Percentiles rank a stretch among this genome's conserved stretches.
phyloP scores from a whole-genome alignment of 2,329 filamentous ascomycete genomes.

The Neonectria magnoliae region DNA sequence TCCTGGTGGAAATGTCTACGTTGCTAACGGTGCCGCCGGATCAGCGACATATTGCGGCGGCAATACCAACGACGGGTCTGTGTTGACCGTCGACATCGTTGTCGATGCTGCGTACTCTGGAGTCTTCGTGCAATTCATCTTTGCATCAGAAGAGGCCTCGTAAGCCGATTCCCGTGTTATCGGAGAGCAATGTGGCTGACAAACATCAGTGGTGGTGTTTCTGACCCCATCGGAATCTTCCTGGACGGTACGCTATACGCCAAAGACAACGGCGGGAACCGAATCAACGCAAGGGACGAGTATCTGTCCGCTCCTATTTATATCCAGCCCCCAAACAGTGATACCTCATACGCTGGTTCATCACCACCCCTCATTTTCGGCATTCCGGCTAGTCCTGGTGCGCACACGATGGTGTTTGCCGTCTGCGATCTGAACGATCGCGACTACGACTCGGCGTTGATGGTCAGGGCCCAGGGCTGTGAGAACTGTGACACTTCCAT shows the following conservation, averaged over 20 bases:
- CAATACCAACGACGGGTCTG: conserved; percentile 15
- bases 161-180: neutral
- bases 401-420: conserved; percentile 15
- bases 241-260: neutral
- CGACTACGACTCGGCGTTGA: conserved; percentile 15
- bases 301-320: neutral
- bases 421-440: conserved; percentile 23
- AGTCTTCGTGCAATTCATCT: conserved; percentile 18
- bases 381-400: neutral
- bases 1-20: conserved; percentile 8
- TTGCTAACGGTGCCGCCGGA: conserved; percentile 21
- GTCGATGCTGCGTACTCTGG: neutral
- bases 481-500: neutral
- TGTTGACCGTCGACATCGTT: conserved; percentile 17
- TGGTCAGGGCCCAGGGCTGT: conserved; percentile 20
- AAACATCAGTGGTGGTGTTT: neutral
- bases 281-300: neutral
- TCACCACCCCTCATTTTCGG: conserved; percentile 17
- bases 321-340: conserved; percentile 24
- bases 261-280: conserved; percentile 1
- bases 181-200: neutral
- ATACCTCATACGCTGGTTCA: conserved; percentile 24
- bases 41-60: conserved; percentile 2
- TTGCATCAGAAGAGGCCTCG: conserved; percentile 28
- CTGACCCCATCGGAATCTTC: conserved; percentile 18